Evolutionary conservation across 805 yeast species (phyloP).

Genomic region (Hanseniaspora vineae): DNA sequence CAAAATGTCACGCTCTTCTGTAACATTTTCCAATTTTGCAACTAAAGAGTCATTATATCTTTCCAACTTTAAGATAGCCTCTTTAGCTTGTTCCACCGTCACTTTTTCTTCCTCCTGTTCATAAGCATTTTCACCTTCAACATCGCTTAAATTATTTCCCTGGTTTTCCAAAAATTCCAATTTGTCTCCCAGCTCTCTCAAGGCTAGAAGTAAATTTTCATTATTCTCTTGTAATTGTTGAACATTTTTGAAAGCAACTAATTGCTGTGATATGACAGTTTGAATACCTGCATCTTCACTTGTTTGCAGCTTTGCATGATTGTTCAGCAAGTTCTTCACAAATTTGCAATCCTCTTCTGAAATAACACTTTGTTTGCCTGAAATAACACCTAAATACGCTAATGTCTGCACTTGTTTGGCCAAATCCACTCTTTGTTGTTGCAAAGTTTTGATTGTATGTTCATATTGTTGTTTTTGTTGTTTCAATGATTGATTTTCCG

Average conservation of each 20-base stretch:
- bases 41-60: slow-evolving; percentile 42
- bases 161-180: slow-evolving; percentile 48
- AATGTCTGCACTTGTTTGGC: slow-evolving; percentile 73
- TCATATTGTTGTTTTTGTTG: slow-evolving; percentile 14
- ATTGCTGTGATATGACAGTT: slow-evolving; percentile 6
- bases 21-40: slow-evolving; percentile 37
- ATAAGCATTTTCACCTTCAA: slow-evolving; percentile 7
- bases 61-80: slow-evolving; percentile 51
- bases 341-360: slow-evolving; percentile 52
- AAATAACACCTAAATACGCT: slow-evolving; percentile 50
- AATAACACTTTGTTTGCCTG: slow-evolving; percentile 34
- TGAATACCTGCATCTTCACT: slow-evolving; percentile 53
- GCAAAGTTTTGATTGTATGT: slow-evolving; percentile 28
- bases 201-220: slow-evolving; percentile 52
- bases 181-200: slow-evolving; percentile 58
- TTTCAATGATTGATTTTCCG: slow-evolving; percentile 7
- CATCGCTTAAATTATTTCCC: slow-evolving; percentile 3
- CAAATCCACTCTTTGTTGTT: slow-evolving; percentile 53
- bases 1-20: slow-evolving; percentile 60
- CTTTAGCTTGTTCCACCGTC: slow-evolving; percentile 51
- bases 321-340: slow-evolving; percentile 36
- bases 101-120: slow-evolving; percentile 29
- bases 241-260: slow-evolving; percentile 51
- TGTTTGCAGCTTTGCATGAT: slow-evolving; percentile 14
- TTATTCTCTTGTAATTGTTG: slow-evolving; percentile 63